Conservation (phyloP, 768 basidiomycete genomes). For the Multifurca ochricompacta region DNA sequence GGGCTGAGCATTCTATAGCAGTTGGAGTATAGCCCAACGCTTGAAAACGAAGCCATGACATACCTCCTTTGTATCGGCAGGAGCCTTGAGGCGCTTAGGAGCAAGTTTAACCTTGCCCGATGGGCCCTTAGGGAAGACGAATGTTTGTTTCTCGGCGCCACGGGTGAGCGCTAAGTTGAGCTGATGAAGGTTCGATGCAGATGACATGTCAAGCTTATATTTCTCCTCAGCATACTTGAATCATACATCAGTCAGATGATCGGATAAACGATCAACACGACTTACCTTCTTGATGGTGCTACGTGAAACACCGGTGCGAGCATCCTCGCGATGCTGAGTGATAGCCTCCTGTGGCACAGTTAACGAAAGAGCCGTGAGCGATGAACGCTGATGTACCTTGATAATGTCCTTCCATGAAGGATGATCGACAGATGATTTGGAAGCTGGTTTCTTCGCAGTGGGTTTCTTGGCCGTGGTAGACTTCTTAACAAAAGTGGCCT, state of each 20-base stretch:
- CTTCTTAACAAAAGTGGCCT: conserved; percentile 14
- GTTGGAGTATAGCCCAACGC: conserved; percentile 11
- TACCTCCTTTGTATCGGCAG: conserved; percentile 53
- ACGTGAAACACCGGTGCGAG: conserved; percentile 68
- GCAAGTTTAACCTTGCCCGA: conserved; percentile 73
- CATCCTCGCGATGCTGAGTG: conserved; percentile 51
- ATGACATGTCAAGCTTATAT: conserved; percentile 43
- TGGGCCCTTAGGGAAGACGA: conserved; percentile 54
- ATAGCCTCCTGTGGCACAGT: conserved; percentile 58
- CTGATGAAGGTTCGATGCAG: conserved; percentile 36
- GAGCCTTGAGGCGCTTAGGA: conserved; percentile 39
- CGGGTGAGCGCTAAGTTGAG: conserved; percentile 48
- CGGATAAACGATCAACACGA: neutral
- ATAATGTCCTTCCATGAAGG: conserved; percentile 36
- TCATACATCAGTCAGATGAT: neutral
- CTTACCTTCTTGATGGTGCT: conserved; percentile 56
- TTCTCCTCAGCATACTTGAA: conserved; percentile 45
- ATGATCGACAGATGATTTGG: conserved; percentile 22
- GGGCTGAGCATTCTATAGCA: conserved; percentile 31
- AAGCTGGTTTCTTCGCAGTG: conserved; percentile 12
- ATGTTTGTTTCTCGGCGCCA: conserved; percentile 44
- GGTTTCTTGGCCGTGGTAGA: conserved; percentile 18
- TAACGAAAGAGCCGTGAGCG: neutral
- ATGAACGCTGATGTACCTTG: conserved; percentile 24
- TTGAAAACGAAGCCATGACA: neutral